Evolutionary conservation across 352 stramenopile species (phyloP), one percentile per base, ranked within the genome.

Genomic region (Globisporangium acanthophoron): DNA sequence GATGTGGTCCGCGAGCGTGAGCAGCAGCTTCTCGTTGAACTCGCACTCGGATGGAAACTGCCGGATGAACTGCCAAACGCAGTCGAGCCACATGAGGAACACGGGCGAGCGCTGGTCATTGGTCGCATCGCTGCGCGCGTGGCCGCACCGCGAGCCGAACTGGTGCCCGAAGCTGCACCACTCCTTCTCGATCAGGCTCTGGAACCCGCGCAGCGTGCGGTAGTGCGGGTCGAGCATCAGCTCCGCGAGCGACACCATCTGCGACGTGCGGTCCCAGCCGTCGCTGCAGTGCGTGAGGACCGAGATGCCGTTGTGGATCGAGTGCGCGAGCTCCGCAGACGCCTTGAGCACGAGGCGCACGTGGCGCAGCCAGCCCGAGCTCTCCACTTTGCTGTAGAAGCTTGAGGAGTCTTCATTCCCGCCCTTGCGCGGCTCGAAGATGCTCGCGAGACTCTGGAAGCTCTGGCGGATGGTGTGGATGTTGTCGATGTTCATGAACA

Each of bases 101-200:
- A 99, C 95, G 5, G 97, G 97, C 50, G 96, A 98, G 35, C 95
- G 86, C 70, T 99, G 90, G 45, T 98, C 92, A 58, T 99, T 87
- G 15, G 50, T 69, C 5, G 70, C 87, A 52, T 98, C 92, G 49
- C 71, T 87, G 27, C 80, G 85, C 27, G 92, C 96, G 62, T 99
- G 96, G 37, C 94, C 97, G 61, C 84, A 95, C 15, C 97, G 81
- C 15, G 89, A 71, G 16, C 96, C 89, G 61, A 99, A 99, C 33
- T 98, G 94, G 79, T 99, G 96, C 3, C 98, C 98, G 71, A 99
- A 99, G 37, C 78, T 88, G 68, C 97, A 97, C 92, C 98, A 99
- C 55, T 99, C 97, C 67, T 99, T 99, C 78, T 99, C 96, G 16
- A 99, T 86, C 11, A 99, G 77, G 16, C 76, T 65, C 53, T 92